Percentiles rank a stretch among this genome's conserved stretches.
phyloP scores from a whole-genome alignment of 2,329 filamentous ascomycete species.

The Emmonsia crescens region DNA sequence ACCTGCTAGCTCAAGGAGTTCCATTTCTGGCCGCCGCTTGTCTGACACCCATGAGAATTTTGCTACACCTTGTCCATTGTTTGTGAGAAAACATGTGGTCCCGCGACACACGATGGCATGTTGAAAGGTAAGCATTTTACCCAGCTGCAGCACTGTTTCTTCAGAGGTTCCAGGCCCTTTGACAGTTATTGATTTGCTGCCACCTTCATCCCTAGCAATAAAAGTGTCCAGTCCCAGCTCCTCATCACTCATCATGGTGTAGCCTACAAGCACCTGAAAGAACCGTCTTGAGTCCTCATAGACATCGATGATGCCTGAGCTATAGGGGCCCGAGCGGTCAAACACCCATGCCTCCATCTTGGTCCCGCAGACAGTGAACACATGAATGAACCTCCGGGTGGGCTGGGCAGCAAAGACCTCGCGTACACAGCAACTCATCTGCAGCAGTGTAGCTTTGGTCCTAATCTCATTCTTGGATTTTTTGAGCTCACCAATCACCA shows the following conservation, averaged over 20 bases:
- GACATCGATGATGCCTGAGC: constrained; percentile 22
- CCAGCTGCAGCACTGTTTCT: constrained; percentile 6
- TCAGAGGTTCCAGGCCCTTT: constrained; percentile 5
- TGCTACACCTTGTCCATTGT: constrained; percentile 15
- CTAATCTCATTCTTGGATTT: no score
- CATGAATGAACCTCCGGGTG: constrained; percentile 22
- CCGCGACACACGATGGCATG: constrained; percentile 14
- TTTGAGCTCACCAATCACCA: no score
- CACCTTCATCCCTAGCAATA: constrained; percentile 10
- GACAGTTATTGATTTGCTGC: constrained; percentile 8
- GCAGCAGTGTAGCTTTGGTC: no score
- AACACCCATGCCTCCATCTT: constrained; percentile 24
- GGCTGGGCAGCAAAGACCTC: constrained; percentile 22
- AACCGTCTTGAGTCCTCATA: constrained; percentile 19
- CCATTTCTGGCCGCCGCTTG: constrained; percentile 16
- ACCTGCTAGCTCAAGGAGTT: constrained; percentile 16
- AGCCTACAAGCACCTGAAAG: constrained; percentile 19
- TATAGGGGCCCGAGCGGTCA: constrained; percentile 25
- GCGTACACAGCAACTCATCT: no score
- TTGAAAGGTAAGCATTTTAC: neutral
- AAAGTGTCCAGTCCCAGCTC: constrained; percentile 23
- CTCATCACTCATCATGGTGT: constrained; percentile 22
- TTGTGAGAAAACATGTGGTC: constrained; percentile 15
- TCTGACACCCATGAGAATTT: constrained; percentile 22
- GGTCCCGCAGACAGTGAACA: constrained; percentile 18